Percentiles rank a stretch among this genome's conserved stretches.
Evolutionary conservation across 768 basidiomycete species (phyloP).

Genomic region (Terana coerulea): DNA sequence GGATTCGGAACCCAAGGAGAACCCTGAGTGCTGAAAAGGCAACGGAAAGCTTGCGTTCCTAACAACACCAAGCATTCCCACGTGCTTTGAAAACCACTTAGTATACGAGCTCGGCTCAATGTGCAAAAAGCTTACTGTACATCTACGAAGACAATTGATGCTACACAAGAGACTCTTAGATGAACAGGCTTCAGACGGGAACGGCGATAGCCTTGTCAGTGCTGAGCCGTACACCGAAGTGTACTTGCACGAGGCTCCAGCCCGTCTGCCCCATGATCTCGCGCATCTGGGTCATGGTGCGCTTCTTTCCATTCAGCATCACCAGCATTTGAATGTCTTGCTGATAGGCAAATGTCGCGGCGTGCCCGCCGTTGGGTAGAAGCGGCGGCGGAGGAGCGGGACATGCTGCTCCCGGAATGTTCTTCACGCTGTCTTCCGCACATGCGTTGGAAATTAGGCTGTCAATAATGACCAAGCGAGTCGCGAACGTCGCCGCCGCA

Average conservation of each 20-base stretch:
- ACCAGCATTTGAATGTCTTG: constrained; percentile 2
- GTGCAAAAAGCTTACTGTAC: too few species aligned
- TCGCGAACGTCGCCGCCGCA: constrained; percentile 17
- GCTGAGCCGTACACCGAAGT: not conserved
- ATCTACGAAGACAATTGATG: too few species aligned
- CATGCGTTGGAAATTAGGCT: constrained; percentile 20
- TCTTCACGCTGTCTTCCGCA: constrained; percentile 11
- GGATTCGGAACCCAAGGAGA: too few species aligned
- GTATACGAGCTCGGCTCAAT: too few species aligned
- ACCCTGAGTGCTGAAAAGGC: too few species aligned
- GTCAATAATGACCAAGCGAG: constrained; percentile 24
- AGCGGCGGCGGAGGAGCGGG: not conserved
- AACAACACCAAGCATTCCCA: too few species aligned
- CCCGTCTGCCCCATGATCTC: not conserved
- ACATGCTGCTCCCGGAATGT: constrained; percentile 1
- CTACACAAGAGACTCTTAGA: too few species aligned
- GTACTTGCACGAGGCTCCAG: not conserved
- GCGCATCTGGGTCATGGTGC: not conserved
- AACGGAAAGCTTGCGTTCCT: too few species aligned
- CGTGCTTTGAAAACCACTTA: too few species aligned
- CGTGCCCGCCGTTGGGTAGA: constrained; percentile 1
- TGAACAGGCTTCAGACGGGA: too few species aligned
- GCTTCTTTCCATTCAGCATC: not conserved
- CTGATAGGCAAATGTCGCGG: not conserved
- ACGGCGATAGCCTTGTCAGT: not conserved